Percentiles rank a stretch among this genome's conserved stretches.
Conservation (phyloP, 148 eudicot species). For the Chenopodium formosanum region DNA sequence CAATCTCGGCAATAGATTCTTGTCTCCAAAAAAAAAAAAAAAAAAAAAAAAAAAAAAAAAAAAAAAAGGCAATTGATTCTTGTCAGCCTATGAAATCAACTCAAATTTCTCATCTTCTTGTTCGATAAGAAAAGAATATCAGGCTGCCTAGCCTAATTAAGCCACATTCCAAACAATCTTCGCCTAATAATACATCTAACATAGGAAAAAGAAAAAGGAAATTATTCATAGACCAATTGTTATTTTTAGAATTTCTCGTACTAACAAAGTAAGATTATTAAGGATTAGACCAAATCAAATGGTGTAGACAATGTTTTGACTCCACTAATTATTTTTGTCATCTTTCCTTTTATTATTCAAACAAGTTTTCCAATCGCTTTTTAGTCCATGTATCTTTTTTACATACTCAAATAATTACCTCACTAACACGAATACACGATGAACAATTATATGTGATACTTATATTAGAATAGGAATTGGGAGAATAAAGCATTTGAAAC, state of each 20-base stretch:
- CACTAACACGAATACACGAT: too few relatives aligned
- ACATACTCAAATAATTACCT: too few relatives aligned
- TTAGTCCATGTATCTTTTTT: too few relatives aligned
- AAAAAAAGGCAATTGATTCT: constrained; percentile 8
- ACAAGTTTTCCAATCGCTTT: too few relatives aligned
- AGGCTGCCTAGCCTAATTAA: not conserved
- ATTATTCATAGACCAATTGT: not conserved
- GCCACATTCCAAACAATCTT: not conserved
- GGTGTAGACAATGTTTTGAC: not conserved
- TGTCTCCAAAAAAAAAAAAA: not conserved
- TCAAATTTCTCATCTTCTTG: not conserved
- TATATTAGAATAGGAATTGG: too few relatives aligned
- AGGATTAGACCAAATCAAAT: not conserved
- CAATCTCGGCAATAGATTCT: constrained; percentile 19
- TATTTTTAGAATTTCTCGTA: not conserved
- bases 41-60: too few relatives aligned
- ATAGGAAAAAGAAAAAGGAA: not conserved
- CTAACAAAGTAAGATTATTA: not conserved
- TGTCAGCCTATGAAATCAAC: constrained; percentile 18
- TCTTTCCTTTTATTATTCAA: not conserved
- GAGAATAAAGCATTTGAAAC: too few relatives aligned
- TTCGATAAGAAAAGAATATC: constrained; percentile 9
- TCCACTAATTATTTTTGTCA: not conserved
- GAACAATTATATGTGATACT: too few relatives aligned
- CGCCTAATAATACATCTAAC: not conserved